Conservation (phyloP, 768 basidiomycete genomes). For the Clitopilus passeckerianus region DNA sequence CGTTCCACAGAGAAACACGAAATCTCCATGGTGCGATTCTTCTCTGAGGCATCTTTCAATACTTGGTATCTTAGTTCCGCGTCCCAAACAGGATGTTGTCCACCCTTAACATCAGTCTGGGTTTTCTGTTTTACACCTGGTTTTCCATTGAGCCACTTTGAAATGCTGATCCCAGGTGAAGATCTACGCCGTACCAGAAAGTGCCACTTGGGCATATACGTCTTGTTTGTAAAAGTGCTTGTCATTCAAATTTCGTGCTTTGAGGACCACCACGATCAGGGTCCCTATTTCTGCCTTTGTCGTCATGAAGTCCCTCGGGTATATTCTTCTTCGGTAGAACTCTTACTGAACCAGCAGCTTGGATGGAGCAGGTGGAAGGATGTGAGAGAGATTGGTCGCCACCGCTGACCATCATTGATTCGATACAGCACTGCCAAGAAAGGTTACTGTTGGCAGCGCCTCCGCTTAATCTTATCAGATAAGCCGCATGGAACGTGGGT, state of each 20-base stretch:
- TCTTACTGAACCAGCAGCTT: background rate
- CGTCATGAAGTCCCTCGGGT: conserved; percentile 16
- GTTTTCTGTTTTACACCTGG: conserved; percentile 64
- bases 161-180: background rate
- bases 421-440: background rate
- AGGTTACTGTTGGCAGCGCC: background rate
- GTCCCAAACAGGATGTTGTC: conserved; percentile 94
- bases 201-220: conserved; percentile 65
- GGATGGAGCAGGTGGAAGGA: background rate
- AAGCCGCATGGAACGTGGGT: background rate
- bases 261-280: conserved; percentile 79
- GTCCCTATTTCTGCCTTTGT: conserved; percentile 64
- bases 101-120: conserved; percentile 74
- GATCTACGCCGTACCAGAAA: conserved; percentile 18
- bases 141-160: background rate
- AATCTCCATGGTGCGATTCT: conserved; percentile 61
- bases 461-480: background rate
- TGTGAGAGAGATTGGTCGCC: background rate
- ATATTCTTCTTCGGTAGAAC: background rate
- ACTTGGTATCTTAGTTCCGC: conserved; percentile 80
- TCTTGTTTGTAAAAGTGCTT: conserved; percentile 92
- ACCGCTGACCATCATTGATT: background rate
- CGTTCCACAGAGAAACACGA: conserved; percentile 81
- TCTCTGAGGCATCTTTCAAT: conserved; percentile 46
- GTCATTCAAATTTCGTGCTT: conserved; percentile 78